Conservation (phyloP, 1,284 basidiomycete genomes). For the Cryptococcus sp. region DNA sequence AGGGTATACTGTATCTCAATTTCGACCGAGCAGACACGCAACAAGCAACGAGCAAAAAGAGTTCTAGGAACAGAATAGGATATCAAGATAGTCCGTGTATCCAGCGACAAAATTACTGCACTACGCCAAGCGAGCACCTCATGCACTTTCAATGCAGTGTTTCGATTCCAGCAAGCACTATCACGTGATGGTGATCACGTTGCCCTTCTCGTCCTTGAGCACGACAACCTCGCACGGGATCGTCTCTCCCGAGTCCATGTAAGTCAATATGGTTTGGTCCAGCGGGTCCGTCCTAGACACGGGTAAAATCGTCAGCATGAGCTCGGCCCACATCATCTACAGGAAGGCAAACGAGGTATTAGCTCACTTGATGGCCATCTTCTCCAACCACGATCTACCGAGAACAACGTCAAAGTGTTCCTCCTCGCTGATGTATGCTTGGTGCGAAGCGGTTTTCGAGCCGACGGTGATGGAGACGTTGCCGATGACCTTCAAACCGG, state of each 20-base stretch:
- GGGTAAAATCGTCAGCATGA: not conserved
- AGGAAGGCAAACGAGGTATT: not conserved
- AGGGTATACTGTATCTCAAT: too few species aligned
- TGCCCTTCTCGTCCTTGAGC: slow-evolving; percentile 69
- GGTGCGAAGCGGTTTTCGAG: slow-evolving; percentile 55
- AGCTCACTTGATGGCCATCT: slow-evolving; percentile 68
- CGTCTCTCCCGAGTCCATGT: slow-evolving; percentile 92
- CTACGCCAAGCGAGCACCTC: not conserved
- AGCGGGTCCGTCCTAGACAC: slow-evolving; percentile 64
- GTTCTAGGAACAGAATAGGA: too few species aligned
- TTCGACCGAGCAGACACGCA: too few species aligned
- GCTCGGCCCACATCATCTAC: not conserved
- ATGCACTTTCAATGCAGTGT: not conserved
- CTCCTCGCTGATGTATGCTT: slow-evolving; percentile 77
- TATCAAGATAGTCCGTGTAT: not conserved
- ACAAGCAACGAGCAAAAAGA: too few species aligned
- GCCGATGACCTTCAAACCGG: slow-evolving; percentile 62
- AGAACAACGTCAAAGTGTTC: slow-evolving; percentile 95
- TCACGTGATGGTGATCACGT: slow-evolving; percentile 81
- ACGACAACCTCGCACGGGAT: slow-evolving; percentile 90
- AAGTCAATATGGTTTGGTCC: slow-evolving; percentile 83
- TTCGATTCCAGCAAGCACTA: not conserved
- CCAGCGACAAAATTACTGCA: not conserved
- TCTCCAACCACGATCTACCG: slow-evolving; percentile 91
- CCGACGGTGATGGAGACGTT: slow-evolving; percentile 67